These are phyloP conservation scores for Verticillium zaregamsianum DNA, from an alignment of 2,329 filamentous ascomycete species.

Conservation along the genomic window DNA sequence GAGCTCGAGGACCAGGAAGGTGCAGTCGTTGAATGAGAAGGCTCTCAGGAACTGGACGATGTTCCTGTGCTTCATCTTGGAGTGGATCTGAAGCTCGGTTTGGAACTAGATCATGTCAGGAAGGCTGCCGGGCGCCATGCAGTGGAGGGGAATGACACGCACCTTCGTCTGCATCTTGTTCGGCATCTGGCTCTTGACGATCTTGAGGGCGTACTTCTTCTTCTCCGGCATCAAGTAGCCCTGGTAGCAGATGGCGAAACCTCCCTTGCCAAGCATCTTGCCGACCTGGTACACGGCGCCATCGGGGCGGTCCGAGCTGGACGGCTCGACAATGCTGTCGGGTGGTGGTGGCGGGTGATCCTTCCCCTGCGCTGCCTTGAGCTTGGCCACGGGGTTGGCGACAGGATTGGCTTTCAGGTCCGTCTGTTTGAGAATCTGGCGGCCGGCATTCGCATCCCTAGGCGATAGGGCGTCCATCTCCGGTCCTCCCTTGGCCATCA, in stretches of 20 bases:
- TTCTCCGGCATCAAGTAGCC: constrained; percentile 63
- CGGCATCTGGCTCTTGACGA: constrained; percentile 79
- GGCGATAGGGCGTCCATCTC: constrained; percentile 63
- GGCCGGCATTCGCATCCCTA: constrained; percentile 59
- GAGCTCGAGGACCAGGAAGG: constrained; percentile 90
- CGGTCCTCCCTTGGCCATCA: constrained; percentile 44
- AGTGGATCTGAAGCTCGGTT: constrained; percentile 94
- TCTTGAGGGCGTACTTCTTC: constrained; percentile 72
- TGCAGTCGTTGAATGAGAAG: constrained; percentile 84
- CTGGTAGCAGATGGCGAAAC: constrained; percentile 78
- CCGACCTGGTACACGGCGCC: constrained; percentile 72
- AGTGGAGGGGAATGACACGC: constrained; percentile 8
- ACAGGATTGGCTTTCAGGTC: constrained; percentile 45
- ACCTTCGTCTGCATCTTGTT: constrained; percentile 83
- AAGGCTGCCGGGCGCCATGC: not conserved
- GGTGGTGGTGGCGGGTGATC: constrained; percentile 65
- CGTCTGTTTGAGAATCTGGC: constrained; percentile 38
- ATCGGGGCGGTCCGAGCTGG: constrained; percentile 64
- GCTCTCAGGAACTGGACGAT: constrained; percentile 94
- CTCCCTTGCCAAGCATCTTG: constrained; percentile 72
- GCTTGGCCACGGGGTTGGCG: constrained; percentile 37
- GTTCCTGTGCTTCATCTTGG: constrained; percentile 93
- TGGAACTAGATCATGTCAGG: constrained; percentile 47
- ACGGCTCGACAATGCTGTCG: constrained; percentile 53
- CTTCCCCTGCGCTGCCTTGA: constrained; percentile 58